A percentile compares a stretch with the other conserved stretches of the same genome.
These are phyloP conservation scores for Malus sylvestris DNA, from an alignment of 306 rosid species.

Conservation along the genomic window DNA sequence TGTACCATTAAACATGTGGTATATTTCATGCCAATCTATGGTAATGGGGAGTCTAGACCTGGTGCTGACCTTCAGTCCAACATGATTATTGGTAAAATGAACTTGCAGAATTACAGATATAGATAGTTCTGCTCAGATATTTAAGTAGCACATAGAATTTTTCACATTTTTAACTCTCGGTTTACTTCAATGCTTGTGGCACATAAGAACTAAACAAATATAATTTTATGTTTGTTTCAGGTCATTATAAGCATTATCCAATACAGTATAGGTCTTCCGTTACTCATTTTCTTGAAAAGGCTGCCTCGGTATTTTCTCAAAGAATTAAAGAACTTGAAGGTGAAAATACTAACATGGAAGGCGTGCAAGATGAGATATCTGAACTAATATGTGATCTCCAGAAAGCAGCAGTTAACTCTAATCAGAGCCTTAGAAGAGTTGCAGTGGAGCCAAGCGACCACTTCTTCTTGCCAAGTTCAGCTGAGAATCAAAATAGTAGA, in stretches of 20 bases:
- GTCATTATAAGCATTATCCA: slow-evolving; percentile 53
- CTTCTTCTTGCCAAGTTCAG: slow-evolving; percentile 61
- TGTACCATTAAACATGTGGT: not conserved
- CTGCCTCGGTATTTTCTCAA: slow-evolving; percentile 39
- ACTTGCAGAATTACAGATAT: not conserved
- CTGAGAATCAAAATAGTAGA: slow-evolving; percentile 25
- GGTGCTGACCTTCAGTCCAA: too few relatives aligned
- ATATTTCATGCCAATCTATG: not conserved
- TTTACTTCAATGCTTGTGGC: not conserved
- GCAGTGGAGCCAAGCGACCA: slow-evolving; percentile 57
- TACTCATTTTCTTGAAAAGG: slow-evolving; percentile 49
- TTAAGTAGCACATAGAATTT: not conserved
- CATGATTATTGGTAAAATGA: not conserved
- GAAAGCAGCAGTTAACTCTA: slow-evolving; percentile 58
- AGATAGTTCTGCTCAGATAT: not conserved
- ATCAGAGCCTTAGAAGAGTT: slow-evolving; percentile 60
- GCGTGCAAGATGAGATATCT: slow-evolving; percentile 48
- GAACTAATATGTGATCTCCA: slow-evolving; percentile 63
- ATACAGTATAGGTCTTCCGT: slow-evolving; percentile 56
- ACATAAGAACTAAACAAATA: not conserved
- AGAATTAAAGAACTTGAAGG: slow-evolving; percentile 34
- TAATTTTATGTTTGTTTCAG: slow-evolving; percentile 22
- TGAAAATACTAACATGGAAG: slow-evolving; percentile 36
- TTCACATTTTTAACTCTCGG: not conserved
- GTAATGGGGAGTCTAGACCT: too few relatives aligned